phyloP scores from a whole-genome alignment of 2,329 filamentous ascomycete species.

The Elsinoe australis region DNA sequence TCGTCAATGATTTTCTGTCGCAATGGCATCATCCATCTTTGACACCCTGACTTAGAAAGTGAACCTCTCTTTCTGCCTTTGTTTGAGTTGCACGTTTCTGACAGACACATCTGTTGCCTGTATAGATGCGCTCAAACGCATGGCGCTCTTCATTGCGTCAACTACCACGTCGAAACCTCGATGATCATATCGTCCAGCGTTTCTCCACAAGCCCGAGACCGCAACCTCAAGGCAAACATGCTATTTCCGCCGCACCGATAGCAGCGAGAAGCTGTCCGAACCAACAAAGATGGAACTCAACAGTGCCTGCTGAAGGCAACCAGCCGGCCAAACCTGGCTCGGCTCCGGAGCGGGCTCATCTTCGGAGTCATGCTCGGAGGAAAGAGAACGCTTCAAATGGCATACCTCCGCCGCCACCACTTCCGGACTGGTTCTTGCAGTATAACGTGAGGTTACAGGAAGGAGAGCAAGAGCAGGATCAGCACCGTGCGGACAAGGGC shows the following conservation, averaged over 20 bases:
- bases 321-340: background rate
- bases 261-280: background rate
- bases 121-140: constrained; percentile 20
- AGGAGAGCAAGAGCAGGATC: background rate
- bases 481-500: background rate
- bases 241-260: background rate
- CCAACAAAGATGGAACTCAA: constrained; percentile 2
- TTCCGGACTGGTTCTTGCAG: constrained; percentile 34
- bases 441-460: constrained; percentile 30
- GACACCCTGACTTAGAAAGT: too few relatives aligned
- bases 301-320: background rate
- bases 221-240: constrained; percentile 16
- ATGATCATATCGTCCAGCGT: constrained; percentile 17
- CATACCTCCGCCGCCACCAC: constrained; percentile 24
- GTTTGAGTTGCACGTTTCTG: too few relatives aligned
- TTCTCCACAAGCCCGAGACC: constrained; percentile 24
- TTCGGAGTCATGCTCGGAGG: background rate
- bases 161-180: constrained; percentile 17
- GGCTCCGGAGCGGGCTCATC: background rate
- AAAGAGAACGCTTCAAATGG: constrained; percentile 12
- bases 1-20: constrained; percentile 2
- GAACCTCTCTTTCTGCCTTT: too few relatives aligned
- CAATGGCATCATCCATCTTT: constrained; percentile 3
- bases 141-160: constrained; percentile 20
- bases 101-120: background rate